These are phyloP conservation scores for Sclerospora graminicola DNA, from an alignment of 352 stramenopile genomes.

Conservation along the genomic window DNA sequence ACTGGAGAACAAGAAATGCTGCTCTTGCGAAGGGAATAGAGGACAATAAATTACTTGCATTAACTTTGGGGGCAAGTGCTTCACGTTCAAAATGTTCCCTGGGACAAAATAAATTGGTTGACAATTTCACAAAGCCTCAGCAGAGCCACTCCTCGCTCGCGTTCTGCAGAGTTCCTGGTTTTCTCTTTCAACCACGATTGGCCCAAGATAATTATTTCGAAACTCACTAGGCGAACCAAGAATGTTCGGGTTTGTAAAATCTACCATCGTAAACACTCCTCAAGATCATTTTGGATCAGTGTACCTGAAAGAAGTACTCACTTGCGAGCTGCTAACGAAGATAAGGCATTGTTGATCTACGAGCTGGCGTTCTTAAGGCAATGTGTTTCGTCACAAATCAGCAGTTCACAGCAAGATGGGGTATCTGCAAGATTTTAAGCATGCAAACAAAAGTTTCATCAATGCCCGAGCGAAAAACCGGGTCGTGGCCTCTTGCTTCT, in stretches of 20 bases:
- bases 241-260: slow-evolving; percentile 84
- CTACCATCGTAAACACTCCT: slow-evolving; percentile 98
- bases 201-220: slow-evolving; percentile 85
- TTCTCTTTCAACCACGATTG: slow-evolving; percentile 86
- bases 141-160: slow-evolving; percentile 56
- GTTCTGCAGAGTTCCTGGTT: slow-evolving; percentile 84
- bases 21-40: slow-evolving; percentile 91
- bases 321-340: slow-evolving; percentile 78
- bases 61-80: slow-evolving; percentile 97
- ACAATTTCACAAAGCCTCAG: slow-evolving; percentile 93
- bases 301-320: slow-evolving; percentile 95
- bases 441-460: slow-evolving; percentile 91
- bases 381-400: slow-evolving; percentile 98
- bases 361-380: slow-evolving; percentile 97
- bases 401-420: slow-evolving; percentile 86
- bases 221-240: slow-evolving; percentile 85
- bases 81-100: slow-evolving; percentile 97
- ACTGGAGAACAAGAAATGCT: slow-evolving; percentile 92
- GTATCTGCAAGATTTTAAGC: slow-evolving; percentile 84
- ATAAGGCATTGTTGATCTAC: slow-evolving; percentile 81
- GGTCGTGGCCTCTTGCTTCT: slow-evolving; percentile 48
- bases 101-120: slow-evolving; percentile 97
- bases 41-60: slow-evolving; percentile 98
- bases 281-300: slow-evolving; percentile 98
- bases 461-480: slow-evolving; percentile 56